Base-by-base conservation (phyloP, 148 eudicot species). In the Silene conica region DNA sequence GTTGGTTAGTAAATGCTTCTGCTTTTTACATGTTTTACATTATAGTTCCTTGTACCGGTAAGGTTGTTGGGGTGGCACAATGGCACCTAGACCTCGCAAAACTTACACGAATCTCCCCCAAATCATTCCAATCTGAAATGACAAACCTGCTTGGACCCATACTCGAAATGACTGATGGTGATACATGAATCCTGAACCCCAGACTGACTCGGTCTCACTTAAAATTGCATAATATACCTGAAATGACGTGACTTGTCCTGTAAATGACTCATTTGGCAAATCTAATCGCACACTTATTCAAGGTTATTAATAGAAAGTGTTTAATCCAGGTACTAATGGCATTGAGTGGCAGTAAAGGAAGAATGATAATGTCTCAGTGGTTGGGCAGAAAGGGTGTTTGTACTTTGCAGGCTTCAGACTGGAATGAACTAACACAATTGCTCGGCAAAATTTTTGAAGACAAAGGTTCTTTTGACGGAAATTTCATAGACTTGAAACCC, bases 391-490 rank as follows among this genome's bases (percentile, higher is more conserved):
- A 88, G 56, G 93, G 90, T 25, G 85, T 88, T 48, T n/a, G 69
- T 31, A 83, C 90, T 25, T 80, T 80, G 80, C 91, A 86, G 80
- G 97, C 93, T 67, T 86, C 92, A 38, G 93, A 89, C 34, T 94
- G 98, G 98, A 94, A 94, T 77, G 97, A 89, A 76, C 87, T 94
- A 45, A 88, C 90, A n/a, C 89, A 83, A 64, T 83, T 74, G 77
- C 96, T 94, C 59, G 71, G 87, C 74, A 84, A 82, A 73, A 72
- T 77, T 16, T 84, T 79, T 72, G 82, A 82, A 75, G 69, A 68
- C 66, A 72, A 73, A 79, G 74, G 74, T 69, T n/a, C 80, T 50
- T 23, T 74, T 28, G 80, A 72, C 65, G 62, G 77, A 45, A 69
- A 78, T 52, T 67, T 43, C 60, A 69, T 48, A 21, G 80, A 69